These are phyloP conservation scores for Amphicarpaea edgeworthii DNA, from an alignment of 306 rosid genomes.

Conservation along the genomic window DNA sequence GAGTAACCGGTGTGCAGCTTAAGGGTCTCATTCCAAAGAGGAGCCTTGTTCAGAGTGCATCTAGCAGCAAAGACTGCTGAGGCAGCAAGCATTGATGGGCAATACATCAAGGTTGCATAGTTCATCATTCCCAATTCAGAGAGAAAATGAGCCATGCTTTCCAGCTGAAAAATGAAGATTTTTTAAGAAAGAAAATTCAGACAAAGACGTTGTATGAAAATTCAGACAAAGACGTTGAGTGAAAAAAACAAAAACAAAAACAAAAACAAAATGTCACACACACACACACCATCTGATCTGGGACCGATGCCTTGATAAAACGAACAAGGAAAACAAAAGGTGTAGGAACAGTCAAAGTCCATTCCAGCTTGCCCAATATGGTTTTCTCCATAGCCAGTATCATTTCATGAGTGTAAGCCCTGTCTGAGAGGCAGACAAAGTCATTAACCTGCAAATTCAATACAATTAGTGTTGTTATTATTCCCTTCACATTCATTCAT, in stretches of 20 bases:
- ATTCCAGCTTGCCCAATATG: conserved; percentile 75
- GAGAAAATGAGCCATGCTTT: conserved; percentile 68
- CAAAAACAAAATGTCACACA: not conserved
- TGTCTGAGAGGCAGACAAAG: conserved; percentile 71
- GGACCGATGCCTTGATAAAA: not conserved
- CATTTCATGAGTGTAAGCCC: conserved; percentile 66
- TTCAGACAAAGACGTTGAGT: too few species aligned
- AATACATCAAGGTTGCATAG: conserved; percentile 60
- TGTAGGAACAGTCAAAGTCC: conserved; percentile 89
- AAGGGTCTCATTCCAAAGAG: conserved; percentile 78
- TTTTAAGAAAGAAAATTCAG: not conserved
- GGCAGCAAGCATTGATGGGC: conserved; percentile 92
- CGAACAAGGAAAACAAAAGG: conserved; percentile 35
- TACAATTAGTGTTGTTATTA: not conserved
- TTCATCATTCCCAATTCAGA: conserved; percentile 81
- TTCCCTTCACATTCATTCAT: not conserved
- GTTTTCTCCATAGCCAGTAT: conserved; percentile 79
- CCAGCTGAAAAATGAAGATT: conserved; percentile 54
- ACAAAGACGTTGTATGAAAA: too few species aligned
- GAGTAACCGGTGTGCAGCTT: conserved; percentile 74
- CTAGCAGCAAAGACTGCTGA: conserved; percentile 86
- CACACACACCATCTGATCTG: conserved; percentile 34
- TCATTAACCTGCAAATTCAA: conserved; percentile 64
- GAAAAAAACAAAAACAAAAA: too few species aligned
- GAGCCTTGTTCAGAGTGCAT: conserved; percentile 68